Evolutionary conservation across 164 flowering plant genomes (phyloP).

Genomic region (Hamamelis virginiana): DNA sequence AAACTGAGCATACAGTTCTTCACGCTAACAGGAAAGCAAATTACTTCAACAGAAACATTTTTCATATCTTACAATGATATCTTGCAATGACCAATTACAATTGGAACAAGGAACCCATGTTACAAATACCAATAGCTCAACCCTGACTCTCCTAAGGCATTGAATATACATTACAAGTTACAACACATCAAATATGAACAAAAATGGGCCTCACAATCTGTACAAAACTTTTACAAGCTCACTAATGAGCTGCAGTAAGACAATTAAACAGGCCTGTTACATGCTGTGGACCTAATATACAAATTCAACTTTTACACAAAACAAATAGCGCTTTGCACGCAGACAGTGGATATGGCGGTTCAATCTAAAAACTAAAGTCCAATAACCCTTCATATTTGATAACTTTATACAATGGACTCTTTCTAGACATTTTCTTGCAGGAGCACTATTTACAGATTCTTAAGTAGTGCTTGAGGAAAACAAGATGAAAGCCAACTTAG

Average conservation of each 20-base stretch:
- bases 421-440: slow-evolving; percentile 17
- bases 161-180: slow-evolving; percentile 1
- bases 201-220: not conserved
- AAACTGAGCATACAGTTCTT: slow-evolving; percentile 3
- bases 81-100: slow-evolving; percentile 18
- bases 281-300: slow-evolving; percentile 16
- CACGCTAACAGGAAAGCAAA: slow-evolving; percentile 1
- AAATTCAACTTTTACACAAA: slow-evolving; percentile 5
- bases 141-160: slow-evolving; percentile 5
- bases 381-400: slow-evolving; percentile 2
- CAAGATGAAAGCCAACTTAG: slow-evolving; percentile 5
- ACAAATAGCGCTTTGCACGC: slow-evolving; percentile 5
- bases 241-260: slow-evolving; percentile 4
- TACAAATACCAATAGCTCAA: slow-evolving; percentile 7
- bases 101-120: not conserved
- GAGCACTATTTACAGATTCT: slow-evolving; percentile 11
- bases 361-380: slow-evolving; percentile 6
- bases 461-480: slow-evolving; percentile 4
- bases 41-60: slow-evolving; percentile 8
- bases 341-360: not conserved
- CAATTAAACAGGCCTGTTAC: slow-evolving; percentile 14
- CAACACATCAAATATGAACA: slow-evolving; percentile 5
- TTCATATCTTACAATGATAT: slow-evolving; percentile 1
- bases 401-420: slow-evolving; percentile 2
- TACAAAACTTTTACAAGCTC: slow-evolving; percentile 22